Evolutionary conservation across 2,329 filamentous ascomycete genomes (phyloP), one percentile per base, ranked within the genome.

Genomic region (Aschersonia sp.): DNA sequence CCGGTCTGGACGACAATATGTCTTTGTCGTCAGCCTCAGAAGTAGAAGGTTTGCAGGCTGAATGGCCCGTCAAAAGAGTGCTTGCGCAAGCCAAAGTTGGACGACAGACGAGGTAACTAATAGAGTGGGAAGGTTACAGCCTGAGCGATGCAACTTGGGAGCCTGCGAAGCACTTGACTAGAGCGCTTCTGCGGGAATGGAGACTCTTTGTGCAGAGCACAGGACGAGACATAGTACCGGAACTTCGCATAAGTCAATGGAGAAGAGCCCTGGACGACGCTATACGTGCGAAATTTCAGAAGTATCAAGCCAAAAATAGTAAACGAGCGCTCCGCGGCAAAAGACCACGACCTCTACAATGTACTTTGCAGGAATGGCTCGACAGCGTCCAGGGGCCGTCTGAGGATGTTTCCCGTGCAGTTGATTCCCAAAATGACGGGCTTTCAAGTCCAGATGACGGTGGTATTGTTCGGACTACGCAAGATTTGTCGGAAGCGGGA

Each of bases 21-120:
- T 64, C 61, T 5, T 29, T 65, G 30, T 54, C 60, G 4, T 68
- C 65, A 8, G 63, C 65, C 4, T 51, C 61, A 9, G 57, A 58
- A 11, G 58, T 61, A 22, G 54, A 56, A 6, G 12, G 22, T 22
- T 58, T 64, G 8, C 63, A 69, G 12, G 60, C 67, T 5, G 70
- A 73, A 50, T 80, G 72, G 58, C 57, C 63, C 5, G 69, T 81
- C 5, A 70, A 75, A 41, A 60, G 62, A 9, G 70, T 83, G 41
- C 61, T 80, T 5, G 69, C 70, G 0, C 69, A 78, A 51, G 63
- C 60, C 6, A 47, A 54, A 4, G 49, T 62, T 4, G 50, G 56
- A 4, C 60, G 57, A 4, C 44, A 51, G 29, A 47, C 48, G 2
- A 53, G 52, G 43, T 70, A 62, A 49, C 58, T 70, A 4, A 56